Conservation (phyloP, 1,284 basidiomycete genomes). For the Ustilago esculenta region DNA sequence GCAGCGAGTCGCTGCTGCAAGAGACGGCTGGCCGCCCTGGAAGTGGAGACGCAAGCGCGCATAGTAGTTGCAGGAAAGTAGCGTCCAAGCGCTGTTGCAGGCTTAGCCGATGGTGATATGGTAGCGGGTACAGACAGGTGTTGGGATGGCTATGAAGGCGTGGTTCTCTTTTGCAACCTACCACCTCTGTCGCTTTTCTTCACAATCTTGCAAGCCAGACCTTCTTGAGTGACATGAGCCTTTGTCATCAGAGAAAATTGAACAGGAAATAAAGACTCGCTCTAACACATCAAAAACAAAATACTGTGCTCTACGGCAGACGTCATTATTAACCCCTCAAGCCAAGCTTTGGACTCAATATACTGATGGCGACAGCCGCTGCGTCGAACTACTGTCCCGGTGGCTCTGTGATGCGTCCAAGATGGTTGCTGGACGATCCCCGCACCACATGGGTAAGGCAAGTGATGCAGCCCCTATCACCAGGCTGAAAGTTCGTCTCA, state of each 20-base stretch:
- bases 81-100: background rate
- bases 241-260: slow-evolving; percentile 8
- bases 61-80: background rate
- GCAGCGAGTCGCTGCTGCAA: slow-evolving; percentile 32
- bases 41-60: slow-evolving; percentile 27
- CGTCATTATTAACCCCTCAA: background rate
- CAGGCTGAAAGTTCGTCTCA: too few relatives aligned
- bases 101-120: background rate
- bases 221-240: slow-evolving; percentile 17
- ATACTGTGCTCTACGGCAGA: background rate
- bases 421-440: too few relatives aligned
- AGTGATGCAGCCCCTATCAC: too few relatives aligned
- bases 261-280: too few relatives aligned
- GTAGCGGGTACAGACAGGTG: background rate
- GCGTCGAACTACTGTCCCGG: too few relatives aligned
- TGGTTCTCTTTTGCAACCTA: too few relatives aligned
- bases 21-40: slow-evolving; percentile 28
- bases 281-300: background rate
- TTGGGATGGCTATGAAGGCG: background rate
- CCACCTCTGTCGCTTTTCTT: too few relatives aligned
- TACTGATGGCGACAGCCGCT: too few relatives aligned
- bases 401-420: too few relatives aligned
- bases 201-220: background rate
- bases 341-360: background rate
- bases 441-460: too few relatives aligned